Percentiles rank a stretch among this genome's conserved stretches.
phyloP scores from a whole-genome alignment of 2,329 filamentous ascomycete species.

The Paracoccidioides brasiliensis region DNA sequence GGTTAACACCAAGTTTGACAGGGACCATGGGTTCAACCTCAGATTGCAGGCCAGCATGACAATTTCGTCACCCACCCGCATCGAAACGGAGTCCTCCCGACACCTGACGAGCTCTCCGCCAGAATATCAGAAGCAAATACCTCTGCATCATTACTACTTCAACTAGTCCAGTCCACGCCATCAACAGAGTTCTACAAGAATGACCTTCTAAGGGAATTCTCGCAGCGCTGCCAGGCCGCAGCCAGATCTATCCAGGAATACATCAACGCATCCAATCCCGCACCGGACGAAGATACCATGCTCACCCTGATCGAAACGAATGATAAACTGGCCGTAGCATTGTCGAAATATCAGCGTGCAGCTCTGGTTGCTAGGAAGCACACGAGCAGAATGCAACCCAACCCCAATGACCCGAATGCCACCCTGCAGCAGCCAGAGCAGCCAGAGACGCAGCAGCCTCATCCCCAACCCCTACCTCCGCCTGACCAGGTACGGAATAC shows the following conservation, averaged over 20 bases:
- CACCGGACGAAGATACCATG: conserved; percentile 87
- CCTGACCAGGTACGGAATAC: not conserved
- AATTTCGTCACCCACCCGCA: conserved; percentile 12
- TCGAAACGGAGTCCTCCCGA: conserved; percentile 40
- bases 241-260: conserved; percentile 73
- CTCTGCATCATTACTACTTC: conserved; percentile 80
- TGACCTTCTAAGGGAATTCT: conserved; percentile 88
- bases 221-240: conserved; percentile 69
- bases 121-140: conserved; percentile 83
- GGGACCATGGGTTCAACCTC: conserved; percentile 4
- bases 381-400: conserved; percentile 1
- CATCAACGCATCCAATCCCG: conserved; percentile 64
- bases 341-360: conserved; percentile 74
- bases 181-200: conserved; percentile 61
- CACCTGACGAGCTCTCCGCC: conserved; percentile 62
- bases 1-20: not conserved
- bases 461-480: not conserved
- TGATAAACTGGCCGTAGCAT: conserved; percentile 70
- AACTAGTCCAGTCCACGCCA: conserved; percentile 78
- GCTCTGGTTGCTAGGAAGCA: conserved; percentile 46
- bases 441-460: not conserved
- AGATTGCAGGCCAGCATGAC: conserved; percentile 7
- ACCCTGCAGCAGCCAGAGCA: not conserved
- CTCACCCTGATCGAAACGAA: conserved; percentile 88
- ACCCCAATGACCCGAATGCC: not conserved